A percentile compares a stretch with the other conserved stretches of the same genome.
phyloP scores from a whole-genome alignment of 495 filamentous ascomycete genomes.

The Delitschia confertaspora region DNA sequence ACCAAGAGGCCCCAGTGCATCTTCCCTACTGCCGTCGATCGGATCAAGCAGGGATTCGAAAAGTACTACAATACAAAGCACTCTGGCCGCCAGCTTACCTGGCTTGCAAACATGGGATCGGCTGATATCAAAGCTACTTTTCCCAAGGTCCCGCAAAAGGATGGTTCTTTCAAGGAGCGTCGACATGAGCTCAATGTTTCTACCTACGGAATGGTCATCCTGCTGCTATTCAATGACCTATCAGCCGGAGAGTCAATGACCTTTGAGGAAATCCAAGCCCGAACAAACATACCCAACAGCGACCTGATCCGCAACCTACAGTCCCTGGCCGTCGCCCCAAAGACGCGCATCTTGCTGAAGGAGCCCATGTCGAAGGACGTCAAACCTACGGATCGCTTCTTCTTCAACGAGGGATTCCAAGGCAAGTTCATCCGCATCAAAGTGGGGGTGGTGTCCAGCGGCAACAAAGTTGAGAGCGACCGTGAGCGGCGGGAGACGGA shows the following conservation, averaged over 20 bases:
- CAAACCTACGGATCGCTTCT: slow-evolving; percentile 70
- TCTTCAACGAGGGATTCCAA: slow-evolving; percentile 74
- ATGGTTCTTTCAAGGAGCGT: slow-evolving; percentile 59
- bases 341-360: slow-evolving; percentile 73
- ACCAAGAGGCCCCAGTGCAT: slow-evolving; percentile 45
- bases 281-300: slow-evolving; percentile 67
- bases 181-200: slow-evolving; percentile 86
- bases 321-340: slow-evolving; percentile 76
- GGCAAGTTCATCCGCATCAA: slow-evolving; percentile 81
- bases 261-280: slow-evolving; percentile 75
- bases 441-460: slow-evolving; percentile 58
- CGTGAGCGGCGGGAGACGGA: slow-evolving; percentile 81
- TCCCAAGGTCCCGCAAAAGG: slow-evolving; percentile 52
- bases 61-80: slow-evolving; percentile 83
- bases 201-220: slow-evolving; percentile 84
- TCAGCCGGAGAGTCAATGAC: slow-evolving; percentile 54
- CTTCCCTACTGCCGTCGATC: slow-evolving; percentile 68
- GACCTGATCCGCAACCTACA: slow-evolving; percentile 79
- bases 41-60: slow-evolving; percentile 75
- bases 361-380: slow-evolving; percentile 76
- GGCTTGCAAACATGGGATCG: slow-evolving; percentile 71
- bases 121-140: slow-evolving; percentile 81
- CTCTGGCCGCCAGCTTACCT: slow-evolving; percentile 77
- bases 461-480: slow-evolving; percentile 76
- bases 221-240: slow-evolving; percentile 82